Evolutionary conservation across 2,329 filamentous ascomycete genomes (phyloP), one percentile per base, ranked within the genome.

Genomic region (Pezicula radicicola): DNA sequence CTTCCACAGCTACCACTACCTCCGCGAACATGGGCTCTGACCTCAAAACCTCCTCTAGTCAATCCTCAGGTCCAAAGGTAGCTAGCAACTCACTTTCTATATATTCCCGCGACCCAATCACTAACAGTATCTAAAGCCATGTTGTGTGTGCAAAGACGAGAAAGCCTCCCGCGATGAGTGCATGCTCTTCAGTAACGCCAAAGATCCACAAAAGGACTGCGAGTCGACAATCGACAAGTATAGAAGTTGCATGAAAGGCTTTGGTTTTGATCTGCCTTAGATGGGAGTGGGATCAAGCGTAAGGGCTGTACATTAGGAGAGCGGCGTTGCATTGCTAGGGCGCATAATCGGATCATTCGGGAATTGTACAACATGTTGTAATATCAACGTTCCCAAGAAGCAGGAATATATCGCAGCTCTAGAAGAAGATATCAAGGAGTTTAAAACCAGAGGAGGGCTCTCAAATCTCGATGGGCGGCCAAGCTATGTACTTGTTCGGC

Each of bases 141-240:
- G 94, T 81, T 97, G 94, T 70, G 94, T 97, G 28, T 99, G 94
- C 83, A 97, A 92, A 69, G 84, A 94, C 42, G 91, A 99, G 72
- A 99, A 99, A 73, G 79, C 89, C 37, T 81, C 81, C 62, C 90
- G 94, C 58, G 94, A 99, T 75, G 92, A 99, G 74, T 99, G 94
- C 79, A 97, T 99, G 93, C 88, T 99, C 51, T 97, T 97, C 77
- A 96, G 91, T 51, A 91, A 83, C 57, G 80, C 89, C 55, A 80
- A 86, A 66, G 88, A 97, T 67, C 90, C 94, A 37, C 82, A 89
- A 63, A 80, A 83, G 66, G 91, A 95, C 65, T 99, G 94, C 79
- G 81, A 85, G 71, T 81, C 85, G 47, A 80, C 90, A 56, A 88
- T 99, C 58, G 83, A 90, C 27, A 85, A 89, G 68, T 99, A 99